Evolutionary conservation across 1,139 yeast species (phyloP).

Genomic region (Suhomyces taliae): DNA sequence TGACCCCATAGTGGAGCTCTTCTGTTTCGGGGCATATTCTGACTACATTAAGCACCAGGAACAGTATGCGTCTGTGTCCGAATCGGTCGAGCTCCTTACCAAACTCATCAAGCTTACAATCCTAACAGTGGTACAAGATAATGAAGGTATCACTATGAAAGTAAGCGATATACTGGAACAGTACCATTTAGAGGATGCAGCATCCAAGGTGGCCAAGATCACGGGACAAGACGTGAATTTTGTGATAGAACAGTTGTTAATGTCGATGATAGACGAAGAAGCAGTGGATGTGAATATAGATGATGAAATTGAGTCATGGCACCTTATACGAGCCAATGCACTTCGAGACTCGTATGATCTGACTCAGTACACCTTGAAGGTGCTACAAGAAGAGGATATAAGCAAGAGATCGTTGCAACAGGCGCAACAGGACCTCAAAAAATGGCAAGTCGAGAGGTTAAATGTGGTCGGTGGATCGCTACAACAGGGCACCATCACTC

Average conservation of each 20-base stretch:
- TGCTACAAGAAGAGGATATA: constrained; percentile 26
- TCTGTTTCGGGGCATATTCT: constrained; percentile 36
- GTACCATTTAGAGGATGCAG: constrained; percentile 23
- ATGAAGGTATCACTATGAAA: constrained; percentile 23
- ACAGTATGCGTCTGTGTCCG: constrained; percentile 16
- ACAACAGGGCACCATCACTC: constrained; percentile 8
- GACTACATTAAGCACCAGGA: constrained; percentile 25
- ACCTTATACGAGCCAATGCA: constrained; percentile 18
- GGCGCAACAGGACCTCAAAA: constrained; percentile 18
- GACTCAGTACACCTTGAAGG: constrained; percentile 19
- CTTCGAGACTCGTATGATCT: constrained; percentile 36
- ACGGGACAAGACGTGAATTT: constrained; percentile 3
- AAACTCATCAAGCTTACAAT: constrained; percentile 34
- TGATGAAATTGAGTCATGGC: constrained; percentile 21
- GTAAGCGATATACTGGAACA: constrained; percentile 15
- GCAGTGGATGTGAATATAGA: constrained; percentile 31
- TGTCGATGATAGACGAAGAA: constrained; percentile 26
- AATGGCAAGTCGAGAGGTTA: constrained; percentile 25
- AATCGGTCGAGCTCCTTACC: constrained; percentile 8
- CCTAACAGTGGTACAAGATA: constrained; percentile 24
- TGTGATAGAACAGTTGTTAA: constrained; percentile 21
- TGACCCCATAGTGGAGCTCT: constrained; percentile 31
- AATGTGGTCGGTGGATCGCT: constrained; percentile 12
- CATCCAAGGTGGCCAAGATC: constrained; percentile 3
- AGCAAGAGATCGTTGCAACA: constrained; percentile 17